A percentile compares a stretch with the other conserved stretches of the same genome.
Evolutionary conservation across 2,329 filamentous ascomycete genomes (phyloP).

Genomic region (Penicillium corylophilum): DNA sequence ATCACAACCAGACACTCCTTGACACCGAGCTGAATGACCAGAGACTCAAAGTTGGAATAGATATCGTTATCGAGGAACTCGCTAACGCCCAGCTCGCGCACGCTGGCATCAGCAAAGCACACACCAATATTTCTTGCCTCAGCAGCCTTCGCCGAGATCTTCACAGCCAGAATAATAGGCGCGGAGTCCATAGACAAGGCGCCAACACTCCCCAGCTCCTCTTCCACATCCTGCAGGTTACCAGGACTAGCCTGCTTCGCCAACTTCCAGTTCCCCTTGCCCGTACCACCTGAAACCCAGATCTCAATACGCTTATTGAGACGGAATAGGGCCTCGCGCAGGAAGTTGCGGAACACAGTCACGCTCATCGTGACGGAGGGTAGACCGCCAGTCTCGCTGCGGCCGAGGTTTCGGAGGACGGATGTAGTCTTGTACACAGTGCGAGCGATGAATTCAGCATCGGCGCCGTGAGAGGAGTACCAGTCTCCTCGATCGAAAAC

Average conservation of each 20-base stretch:
- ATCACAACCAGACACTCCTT: conserved; percentile 87
- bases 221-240: conserved; percentile 94
- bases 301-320: conserved; percentile 90
- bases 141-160: conserved; percentile 80
- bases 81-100: conserved; percentile 90
- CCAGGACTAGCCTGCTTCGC: conserved; percentile 90
- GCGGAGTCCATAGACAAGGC: conserved; percentile 72
- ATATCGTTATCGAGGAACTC: conserved; percentile 99
- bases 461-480: conserved; percentile 67
- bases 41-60: conserved; percentile 95
- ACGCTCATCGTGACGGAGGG: conserved; percentile 93
- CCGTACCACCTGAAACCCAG: conserved; percentile 71
- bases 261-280: conserved; percentile 84
- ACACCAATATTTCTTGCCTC: conserved; percentile 88
- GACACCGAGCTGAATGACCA: conserved; percentile 93
- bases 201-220: conserved; percentile 71
- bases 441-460: conserved; percentile 50
- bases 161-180: conserved; percentile 93
- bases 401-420: conserved; percentile 84
- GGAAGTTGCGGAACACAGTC: conserved; percentile 92
- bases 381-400: conserved; percentile 77
- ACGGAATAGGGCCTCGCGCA: conserved; percentile 89
- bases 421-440: conserved; percentile 98
- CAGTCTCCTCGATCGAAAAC: conserved; percentile 94
- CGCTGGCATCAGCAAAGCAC: conserved; percentile 96